phyloP scores from a whole-genome alignment of 1,284 basidiomycete genomes.

The Boletellus sp. region DNA sequence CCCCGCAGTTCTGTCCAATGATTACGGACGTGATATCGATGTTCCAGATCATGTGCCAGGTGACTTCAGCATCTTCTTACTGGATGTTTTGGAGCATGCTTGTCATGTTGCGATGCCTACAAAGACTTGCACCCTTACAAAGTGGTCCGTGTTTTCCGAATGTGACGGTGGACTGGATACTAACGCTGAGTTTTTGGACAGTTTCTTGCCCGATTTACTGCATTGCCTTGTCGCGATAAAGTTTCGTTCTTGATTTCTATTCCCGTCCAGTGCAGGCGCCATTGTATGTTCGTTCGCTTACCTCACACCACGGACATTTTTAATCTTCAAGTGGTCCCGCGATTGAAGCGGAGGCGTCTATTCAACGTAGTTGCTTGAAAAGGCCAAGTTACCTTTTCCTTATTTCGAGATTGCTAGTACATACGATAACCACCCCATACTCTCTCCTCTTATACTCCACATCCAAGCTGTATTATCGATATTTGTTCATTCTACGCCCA shows the following conservation, averaged over 20 bases:
- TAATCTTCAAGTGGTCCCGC: too few species aligned
- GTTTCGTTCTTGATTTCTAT: background rate
- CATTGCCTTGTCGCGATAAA: conserved; percentile 8
- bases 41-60: conserved; percentile 11
- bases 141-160: conserved; percentile 10
- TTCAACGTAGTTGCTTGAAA: too few species aligned
- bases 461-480: too few species aligned
- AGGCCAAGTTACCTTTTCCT: background rate
- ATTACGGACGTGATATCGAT: conserved; percentile 23
- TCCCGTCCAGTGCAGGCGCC: too few species aligned
- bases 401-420: too few species aligned
- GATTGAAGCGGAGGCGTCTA: too few species aligned
- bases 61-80: conserved; percentile 19
- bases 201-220: conserved; percentile 1
- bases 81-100: conserved; percentile 9
- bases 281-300: conserved; percentile 7
- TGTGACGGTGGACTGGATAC: background rate
- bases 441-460: too few species aligned
- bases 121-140: conserved; percentile 6
- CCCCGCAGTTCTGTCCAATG: conserved; percentile 22
- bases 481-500: too few species aligned
- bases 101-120: conserved; percentile 5
- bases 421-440: too few species aligned
- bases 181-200: conserved; percentile 6
- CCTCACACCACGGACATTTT: background rate